Conservation (phyloP, 2,329 filamentous ascomycete genomes). For the Penicillium sp. region DNA sequence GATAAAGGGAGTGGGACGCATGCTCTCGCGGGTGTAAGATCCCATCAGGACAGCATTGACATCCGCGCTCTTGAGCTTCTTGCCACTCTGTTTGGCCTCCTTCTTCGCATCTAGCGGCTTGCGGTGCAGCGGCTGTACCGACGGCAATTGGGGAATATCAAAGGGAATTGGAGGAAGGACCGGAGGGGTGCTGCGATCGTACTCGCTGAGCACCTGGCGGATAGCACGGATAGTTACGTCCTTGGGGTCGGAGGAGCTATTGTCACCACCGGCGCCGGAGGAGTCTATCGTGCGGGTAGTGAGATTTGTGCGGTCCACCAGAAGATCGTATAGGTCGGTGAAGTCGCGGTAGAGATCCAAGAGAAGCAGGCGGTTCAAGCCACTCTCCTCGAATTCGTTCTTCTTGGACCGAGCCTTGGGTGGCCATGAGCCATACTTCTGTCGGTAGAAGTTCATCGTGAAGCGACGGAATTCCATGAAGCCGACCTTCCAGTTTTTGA, state of each 20-base stretch:
- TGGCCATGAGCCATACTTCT: slow-evolving; percentile 71
- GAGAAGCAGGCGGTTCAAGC: slow-evolving; percentile 77
- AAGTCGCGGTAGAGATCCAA: slow-evolving; percentile 80
- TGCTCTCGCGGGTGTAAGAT: slow-evolving; percentile 73
- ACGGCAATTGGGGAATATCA: slow-evolving; percentile 74
- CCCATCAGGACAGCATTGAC: slow-evolving; percentile 69
- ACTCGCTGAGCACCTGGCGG: slow-evolving; percentile 76
- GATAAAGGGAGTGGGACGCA: slow-evolving; percentile 45
- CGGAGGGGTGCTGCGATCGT: slow-evolving; percentile 80
- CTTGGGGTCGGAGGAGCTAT: slow-evolving; percentile 38
- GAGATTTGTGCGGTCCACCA: slow-evolving; percentile 72
- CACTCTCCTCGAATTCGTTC: slow-evolving; percentile 79
- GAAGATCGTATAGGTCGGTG: slow-evolving; percentile 77
- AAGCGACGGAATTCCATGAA: slow-evolving; percentile 73
- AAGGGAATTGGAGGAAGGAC: slow-evolving; percentile 89
- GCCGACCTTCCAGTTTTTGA: slow-evolving; percentile 73
- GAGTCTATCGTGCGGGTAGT: slow-evolving; percentile 75
- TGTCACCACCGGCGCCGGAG: slow-evolving; percentile 49
- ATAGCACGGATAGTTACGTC: slow-evolving; percentile 65
- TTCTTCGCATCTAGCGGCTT: slow-evolving; percentile 66
- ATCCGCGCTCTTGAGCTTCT: slow-evolving; percentile 73
- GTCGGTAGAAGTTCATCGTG: slow-evolving; percentile 64
- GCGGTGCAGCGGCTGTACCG: slow-evolving; percentile 59
- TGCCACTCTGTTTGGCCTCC: slow-evolving; percentile 64
- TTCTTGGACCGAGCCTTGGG: slow-evolving; percentile 89